Percentiles rank a stretch among this genome's conserved stretches.
phyloP scores from a whole-genome alignment of 768 basidiomycete species.

The Cyclocybe aegerita region DNA sequence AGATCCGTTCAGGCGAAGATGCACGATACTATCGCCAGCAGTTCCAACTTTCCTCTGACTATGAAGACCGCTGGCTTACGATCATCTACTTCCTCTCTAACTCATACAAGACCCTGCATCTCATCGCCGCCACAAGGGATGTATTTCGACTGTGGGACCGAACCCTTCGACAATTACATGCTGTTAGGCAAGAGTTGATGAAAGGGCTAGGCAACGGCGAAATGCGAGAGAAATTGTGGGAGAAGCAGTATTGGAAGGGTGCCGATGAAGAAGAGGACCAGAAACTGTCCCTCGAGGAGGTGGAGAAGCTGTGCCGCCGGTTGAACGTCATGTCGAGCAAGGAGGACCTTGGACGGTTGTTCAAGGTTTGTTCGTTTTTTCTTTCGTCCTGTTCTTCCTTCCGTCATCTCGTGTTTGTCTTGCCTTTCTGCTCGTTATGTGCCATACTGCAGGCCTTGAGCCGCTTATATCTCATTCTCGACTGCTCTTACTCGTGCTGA shows the following conservation, averaged over 20 bases:
- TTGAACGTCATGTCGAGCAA: slow-evolving; percentile 66
- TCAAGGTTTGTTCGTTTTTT: slow-evolving; percentile 43
- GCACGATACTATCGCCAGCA: slow-evolving; percentile 76
- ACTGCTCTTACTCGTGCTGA: slow-evolving; percentile 2
- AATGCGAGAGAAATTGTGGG: slow-evolving; percentile 75
- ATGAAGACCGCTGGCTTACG: slow-evolving; percentile 81
- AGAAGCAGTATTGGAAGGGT: slow-evolving; percentile 81
- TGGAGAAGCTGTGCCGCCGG: slow-evolving; percentile 68
- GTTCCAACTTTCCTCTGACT: slow-evolving; percentile 65
- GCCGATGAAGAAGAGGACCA: slow-evolving; percentile 63
- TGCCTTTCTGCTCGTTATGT: too few relatives aligned
- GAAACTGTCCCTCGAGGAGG: slow-evolving; percentile 69
- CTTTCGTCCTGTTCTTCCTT: not conserved
- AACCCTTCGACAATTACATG: slow-evolving; percentile 65
- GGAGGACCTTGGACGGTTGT: slow-evolving; percentile 59
- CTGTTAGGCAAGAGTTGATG: slow-evolving; percentile 75
- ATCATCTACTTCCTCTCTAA: slow-evolving; percentile 81
- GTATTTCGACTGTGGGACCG: slow-evolving; percentile 55
- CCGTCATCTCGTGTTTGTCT: slow-evolving; percentile 1
- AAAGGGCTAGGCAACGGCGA: slow-evolving; percentile 67
- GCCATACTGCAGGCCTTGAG: too few relatives aligned
- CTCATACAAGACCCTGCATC: slow-evolving; percentile 82
- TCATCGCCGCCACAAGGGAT: slow-evolving; percentile 67
- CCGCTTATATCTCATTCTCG: not conserved
- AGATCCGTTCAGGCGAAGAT: slow-evolving; percentile 77